Evolutionary conservation across 2,329 filamentous ascomycete species (phyloP).

Genomic region (Penicillium sp.): DNA sequence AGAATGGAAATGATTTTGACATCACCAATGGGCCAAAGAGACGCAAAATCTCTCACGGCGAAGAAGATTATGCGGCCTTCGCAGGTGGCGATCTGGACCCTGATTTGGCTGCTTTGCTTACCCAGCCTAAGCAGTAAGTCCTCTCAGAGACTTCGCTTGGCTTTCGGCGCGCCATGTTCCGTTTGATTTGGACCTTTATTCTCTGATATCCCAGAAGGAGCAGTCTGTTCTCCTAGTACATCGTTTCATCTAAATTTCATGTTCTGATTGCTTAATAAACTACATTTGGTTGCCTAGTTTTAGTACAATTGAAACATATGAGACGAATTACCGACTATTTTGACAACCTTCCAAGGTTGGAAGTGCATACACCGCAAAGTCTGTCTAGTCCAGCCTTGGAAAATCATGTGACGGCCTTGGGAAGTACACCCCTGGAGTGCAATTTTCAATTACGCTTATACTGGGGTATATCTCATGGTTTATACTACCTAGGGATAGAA

Average conservation of each 20-base stretch:
- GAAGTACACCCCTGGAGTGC: too few relatives aligned
- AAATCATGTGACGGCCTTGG: too few relatives aligned
- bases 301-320: too few relatives aligned
- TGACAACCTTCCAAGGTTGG: too few relatives aligned
- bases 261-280: not conserved
- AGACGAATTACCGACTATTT: too few relatives aligned
- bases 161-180: not conserved
- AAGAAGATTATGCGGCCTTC: constrained; percentile 48
- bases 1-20: constrained; percentile 25
- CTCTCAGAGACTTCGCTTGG: not conserved
- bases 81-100: constrained; percentile 60
- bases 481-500: too few relatives aligned
- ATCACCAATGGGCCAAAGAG: constrained; percentile 44
- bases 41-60: constrained; percentile 50
- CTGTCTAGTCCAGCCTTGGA: too few relatives aligned
- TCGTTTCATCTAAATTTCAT: not conserved
- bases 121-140: constrained; percentile 37
- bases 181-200: constrained; percentile 1
- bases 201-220: not conserved
- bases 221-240: not conserved
- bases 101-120: constrained; percentile 61
- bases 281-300: too few relatives aligned
- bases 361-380: too few relatives aligned
- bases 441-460: too few relatives aligned
- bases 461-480: too few relatives aligned